Conservation (phyloP, 2,329 filamentous ascomycete genomes). For the Phialocephala subalpina region DNA sequence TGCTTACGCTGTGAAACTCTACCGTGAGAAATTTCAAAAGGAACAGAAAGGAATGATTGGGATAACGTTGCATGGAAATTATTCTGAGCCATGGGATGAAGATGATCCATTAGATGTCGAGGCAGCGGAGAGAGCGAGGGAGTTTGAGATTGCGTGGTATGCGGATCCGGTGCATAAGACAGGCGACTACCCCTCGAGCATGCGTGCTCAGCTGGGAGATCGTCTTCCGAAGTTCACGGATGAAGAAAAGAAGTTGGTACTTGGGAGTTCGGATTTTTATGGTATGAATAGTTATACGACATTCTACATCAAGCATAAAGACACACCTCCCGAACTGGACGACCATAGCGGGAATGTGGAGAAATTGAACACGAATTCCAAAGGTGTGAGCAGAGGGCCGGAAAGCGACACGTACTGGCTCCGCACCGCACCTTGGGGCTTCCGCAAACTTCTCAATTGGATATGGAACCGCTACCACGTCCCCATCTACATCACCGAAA, state of each 20-base stretch:
- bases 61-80: constrained; percentile 80
- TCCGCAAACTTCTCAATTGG: constrained; percentile 80
- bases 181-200: constrained; percentile 82
- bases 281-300: constrained; percentile 93
- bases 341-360: constrained; percentile 82
- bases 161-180: constrained; percentile 81
- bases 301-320: constrained; percentile 80
- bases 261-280: constrained; percentile 88
- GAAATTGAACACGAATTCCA: constrained; percentile 73
- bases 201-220: constrained; percentile 81
- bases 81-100: constrained; percentile 76
- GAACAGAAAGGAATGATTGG: constrained; percentile 78
- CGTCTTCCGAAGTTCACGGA: constrained; percentile 78
- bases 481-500: constrained; percentile 89
- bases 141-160: constrained; percentile 88
- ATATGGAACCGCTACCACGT: constrained; percentile 77
- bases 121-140: constrained; percentile 79
- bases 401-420: constrained; percentile 86
- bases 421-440: constrained; percentile 75
- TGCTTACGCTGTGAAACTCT: constrained; percentile 79
- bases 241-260: constrained; percentile 72
- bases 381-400: constrained; percentile 75
- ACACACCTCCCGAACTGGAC: constrained; percentile 64
- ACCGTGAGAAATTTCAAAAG: constrained; percentile 80
- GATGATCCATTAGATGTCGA: constrained; percentile 76